These are phyloP conservation scores for Bipolaris gigantea DNA, from an alignment of 2,329 filamentous ascomycete genomes.

Conservation along the genomic window DNA sequence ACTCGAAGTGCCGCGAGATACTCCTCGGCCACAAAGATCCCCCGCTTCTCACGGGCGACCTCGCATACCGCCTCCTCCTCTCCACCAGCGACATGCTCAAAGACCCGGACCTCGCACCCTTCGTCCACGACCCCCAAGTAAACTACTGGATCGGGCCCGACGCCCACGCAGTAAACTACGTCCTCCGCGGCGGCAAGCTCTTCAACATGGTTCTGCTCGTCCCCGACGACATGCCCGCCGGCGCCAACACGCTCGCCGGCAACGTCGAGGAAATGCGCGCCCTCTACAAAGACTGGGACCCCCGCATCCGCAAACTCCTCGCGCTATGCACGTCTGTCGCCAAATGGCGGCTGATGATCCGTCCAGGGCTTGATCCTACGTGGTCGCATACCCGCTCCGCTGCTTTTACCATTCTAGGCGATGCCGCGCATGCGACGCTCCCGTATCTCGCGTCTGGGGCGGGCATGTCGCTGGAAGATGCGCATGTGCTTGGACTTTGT, in stretches of 20 bases:
- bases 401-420: conserved; percentile 62
- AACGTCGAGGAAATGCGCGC: conserved; percentile 58
- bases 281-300: conserved; percentile 61
- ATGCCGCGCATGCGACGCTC: conserved; percentile 66
- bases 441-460: conserved; percentile 63
- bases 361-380: conserved; percentile 54
- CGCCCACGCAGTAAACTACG: conserved; percentile 56
- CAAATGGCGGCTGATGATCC: conserved; percentile 64
- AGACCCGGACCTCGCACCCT: conserved; percentile 50
- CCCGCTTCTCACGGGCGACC: conserved; percentile 54
- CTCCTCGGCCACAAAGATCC: conserved; percentile 51
- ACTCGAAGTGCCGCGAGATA: conserved; percentile 50
- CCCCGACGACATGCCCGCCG: conserved; percentile 54
- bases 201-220: conserved; percentile 58
- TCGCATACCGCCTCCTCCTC: conserved; percentile 55
- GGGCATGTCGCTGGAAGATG: conserved; percentile 65
- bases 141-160: conserved; percentile 58
- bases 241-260: conserved; percentile 51
- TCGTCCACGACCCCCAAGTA: conserved; percentile 54
- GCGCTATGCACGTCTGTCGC: conserved; percentile 60
- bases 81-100: conserved; percentile 50
- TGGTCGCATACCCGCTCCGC: conserved; percentile 60
- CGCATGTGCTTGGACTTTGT: conserved; percentile 59
- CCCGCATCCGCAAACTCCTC: conserved; percentile 57
- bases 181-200: conserved; percentile 52